phyloP scores from a whole-genome alignment of 495 filamentous ascomycete species.

The Penicillium subrubescens region DNA sequence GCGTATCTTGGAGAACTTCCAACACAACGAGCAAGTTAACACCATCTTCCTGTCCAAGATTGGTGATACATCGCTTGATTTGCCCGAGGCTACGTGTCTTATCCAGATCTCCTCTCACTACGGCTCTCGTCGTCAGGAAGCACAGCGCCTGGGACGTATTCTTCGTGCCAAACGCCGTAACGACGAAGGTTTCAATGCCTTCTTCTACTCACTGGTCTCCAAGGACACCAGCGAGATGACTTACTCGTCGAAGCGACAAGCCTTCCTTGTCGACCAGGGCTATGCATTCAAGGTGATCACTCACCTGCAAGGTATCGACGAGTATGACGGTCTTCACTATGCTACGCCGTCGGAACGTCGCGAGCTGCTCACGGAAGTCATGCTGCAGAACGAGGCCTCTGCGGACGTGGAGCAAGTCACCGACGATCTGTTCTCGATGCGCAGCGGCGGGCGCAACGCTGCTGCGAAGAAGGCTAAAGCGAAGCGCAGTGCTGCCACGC shows the following conservation, averaged over 20 bases:
- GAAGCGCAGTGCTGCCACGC: slow-evolving; percentile 78
- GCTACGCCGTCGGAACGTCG: slow-evolving; percentile 77
- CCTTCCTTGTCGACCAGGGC: slow-evolving; percentile 97
- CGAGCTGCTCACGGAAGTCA: slow-evolving; percentile 88
- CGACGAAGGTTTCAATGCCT: slow-evolving; percentile 99
- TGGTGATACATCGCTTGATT: slow-evolving; percentile 93
- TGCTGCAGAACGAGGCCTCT: slow-evolving; percentile 82
- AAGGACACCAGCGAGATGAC: slow-evolving; percentile 99
- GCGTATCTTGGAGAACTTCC: slow-evolving; percentile 92
- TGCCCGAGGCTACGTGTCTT: slow-evolving; percentile 94
- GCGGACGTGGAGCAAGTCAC: slow-evolving; percentile 75
- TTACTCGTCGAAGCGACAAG: slow-evolving; percentile 95
- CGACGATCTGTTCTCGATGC: slow-evolving; percentile 80
- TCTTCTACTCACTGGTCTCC: slow-evolving; percentile 96
- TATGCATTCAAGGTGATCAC: slow-evolving; percentile 99
- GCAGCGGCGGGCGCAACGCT: slow-evolving; percentile 40
- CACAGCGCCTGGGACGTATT: slow-evolving; percentile 92
- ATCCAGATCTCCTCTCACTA: slow-evolving; percentile 99
- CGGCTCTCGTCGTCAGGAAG: slow-evolving; percentile 95
- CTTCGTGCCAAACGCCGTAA: slow-evolving; percentile 94
- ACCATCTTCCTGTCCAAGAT: slow-evolving; percentile 98
- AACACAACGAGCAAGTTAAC: slow-evolving; percentile 89
- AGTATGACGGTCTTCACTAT: slow-evolving; percentile 79
- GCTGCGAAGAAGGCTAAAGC: slow-evolving; percentile 53
- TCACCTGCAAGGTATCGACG: slow-evolving; percentile 87